Evolutionary conservation across 2,329 filamentous ascomycete genomes (phyloP).

Genomic region (Fusarium buxicola): DNA sequence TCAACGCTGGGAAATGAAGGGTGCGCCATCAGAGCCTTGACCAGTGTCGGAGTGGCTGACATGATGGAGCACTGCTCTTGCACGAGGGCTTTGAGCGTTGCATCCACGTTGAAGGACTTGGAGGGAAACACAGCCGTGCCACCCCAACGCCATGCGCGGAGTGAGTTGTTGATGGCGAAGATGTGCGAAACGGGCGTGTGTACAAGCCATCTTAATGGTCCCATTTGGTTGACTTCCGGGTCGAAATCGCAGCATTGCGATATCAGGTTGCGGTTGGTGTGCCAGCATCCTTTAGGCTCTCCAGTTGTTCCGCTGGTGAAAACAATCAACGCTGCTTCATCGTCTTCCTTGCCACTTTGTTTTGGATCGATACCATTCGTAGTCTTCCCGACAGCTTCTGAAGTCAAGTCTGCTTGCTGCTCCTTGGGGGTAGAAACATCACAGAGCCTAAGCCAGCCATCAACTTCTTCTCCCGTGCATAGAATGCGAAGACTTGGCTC

Average conservation of each 20-base stretch:
- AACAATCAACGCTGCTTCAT: conserved; percentile 54
- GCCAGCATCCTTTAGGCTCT: conserved; percentile 58
- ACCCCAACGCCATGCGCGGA: conserved; percentile 53
- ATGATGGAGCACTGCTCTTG: conserved; percentile 52
- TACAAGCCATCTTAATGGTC: conserved; percentile 51
- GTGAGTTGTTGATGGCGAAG: conserved; percentile 54
- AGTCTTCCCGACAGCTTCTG: neutral
- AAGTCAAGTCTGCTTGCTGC: neutral
- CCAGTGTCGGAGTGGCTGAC: conserved; percentile 55
- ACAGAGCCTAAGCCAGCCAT: conserved; percentile 40
- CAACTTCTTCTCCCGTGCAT: conserved; percentile 34
- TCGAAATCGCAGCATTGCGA: conserved; percentile 54
- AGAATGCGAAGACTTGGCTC: conserved; percentile 35
- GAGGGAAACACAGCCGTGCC: conserved; percentile 52
- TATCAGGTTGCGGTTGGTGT: conserved; percentile 55
- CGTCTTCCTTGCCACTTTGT: conserved; percentile 2
- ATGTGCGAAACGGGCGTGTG: conserved; percentile 55
- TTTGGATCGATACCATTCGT: neutral
- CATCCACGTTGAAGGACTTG: conserved; percentile 48
- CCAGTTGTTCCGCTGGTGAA: conserved; percentile 65
- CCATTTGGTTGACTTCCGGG: conserved; percentile 46
- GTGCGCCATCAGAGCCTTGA: conserved; percentile 49
- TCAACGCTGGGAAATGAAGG: conserved; percentile 43
- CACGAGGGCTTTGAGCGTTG: conserved; percentile 49
- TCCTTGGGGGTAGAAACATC: conserved; percentile 14